Base-by-base conservation (phyloP, 306 rosid species). In the Boehmeria nivea region DNA sequence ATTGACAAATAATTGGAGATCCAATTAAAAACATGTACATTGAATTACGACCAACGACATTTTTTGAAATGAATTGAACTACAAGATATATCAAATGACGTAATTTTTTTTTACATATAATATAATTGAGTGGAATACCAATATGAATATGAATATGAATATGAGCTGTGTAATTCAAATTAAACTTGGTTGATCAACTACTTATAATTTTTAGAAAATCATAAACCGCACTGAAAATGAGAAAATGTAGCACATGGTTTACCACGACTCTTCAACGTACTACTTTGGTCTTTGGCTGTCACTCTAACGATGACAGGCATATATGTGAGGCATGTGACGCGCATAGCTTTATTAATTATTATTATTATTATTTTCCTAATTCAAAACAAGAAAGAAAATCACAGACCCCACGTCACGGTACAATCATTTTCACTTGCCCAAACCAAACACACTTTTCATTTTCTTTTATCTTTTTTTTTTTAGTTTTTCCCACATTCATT, bases 261-360 rank as follows among this genome's bases (percentile, higher is more conserved):
- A 48, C 58, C 2, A 12, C 53, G 55, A 61, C 43, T 21, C 39
- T 78, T 67, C 50, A 21, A 15, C 57, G 54, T 1, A 34, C 31
- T 31, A 57, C 3, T 12, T 33, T 33, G 5, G 38, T 33, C 38
- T 43, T 18, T 18, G 17, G 67, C 78, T 80, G 90, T 72, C 84
- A 69, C 58, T 74, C 40, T 36, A 34, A 2, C 8, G 43, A 71
- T 72, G 63, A 68, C 86, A 79, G 86, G 74, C 72, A 73, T 23
- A 68, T 17, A 46, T 39, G 49, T 43, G 14, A n/a, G 14, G 12
- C 42, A 44, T 21, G 43, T 31, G 64, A 44, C 54, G 64, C 54
- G 54, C 63, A 42, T 59, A n/a, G 3, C 3, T 20, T 12, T 0
- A 1, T 40, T 20, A 6, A 1, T 54, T 19, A 2, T 37, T 56